Evolutionary conservation across 2,329 filamentous ascomycete species (phyloP).

Genomic region (Cucurbitaria berberidis): DNA sequence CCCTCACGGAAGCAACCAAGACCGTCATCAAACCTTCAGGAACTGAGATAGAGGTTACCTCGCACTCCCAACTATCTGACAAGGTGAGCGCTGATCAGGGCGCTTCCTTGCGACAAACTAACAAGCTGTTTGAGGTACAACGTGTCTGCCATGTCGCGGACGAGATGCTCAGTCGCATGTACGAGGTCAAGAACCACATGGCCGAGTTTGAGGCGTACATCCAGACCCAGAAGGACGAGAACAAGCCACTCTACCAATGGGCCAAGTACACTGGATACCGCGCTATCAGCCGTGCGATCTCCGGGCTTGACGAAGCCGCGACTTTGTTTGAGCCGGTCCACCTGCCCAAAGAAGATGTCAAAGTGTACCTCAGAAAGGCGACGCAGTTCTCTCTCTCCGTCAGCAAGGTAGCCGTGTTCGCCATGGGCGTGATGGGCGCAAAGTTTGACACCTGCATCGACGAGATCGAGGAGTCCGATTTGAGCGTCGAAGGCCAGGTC

Average conservation of each 20-base stretch:
- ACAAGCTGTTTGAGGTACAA: not conserved
- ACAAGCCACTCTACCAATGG: slow-evolving; percentile 24
- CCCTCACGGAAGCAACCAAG: not conserved
- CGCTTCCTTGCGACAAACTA: not conserved
- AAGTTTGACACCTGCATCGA: slow-evolving; percentile 16
- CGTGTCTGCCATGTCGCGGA: not conserved
- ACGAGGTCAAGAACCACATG: slow-evolving; percentile 17
- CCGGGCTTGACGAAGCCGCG: slow-evolving; percentile 7
- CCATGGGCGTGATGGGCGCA: slow-evolving; percentile 16
- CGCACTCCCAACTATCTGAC: not conserved
- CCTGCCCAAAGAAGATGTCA: slow-evolving; percentile 1
- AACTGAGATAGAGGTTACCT: not conserved
- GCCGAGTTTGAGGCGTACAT: slow-evolving; percentile 11
- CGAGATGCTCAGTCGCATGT: slow-evolving; percentile 12
- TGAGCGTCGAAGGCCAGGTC: slow-evolving; percentile 9
- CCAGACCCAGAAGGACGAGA: slow-evolving; percentile 4
- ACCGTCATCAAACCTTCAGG: not conserved
- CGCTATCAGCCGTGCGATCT: slow-evolving; percentile 2
- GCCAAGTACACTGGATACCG: slow-evolving; percentile 14
- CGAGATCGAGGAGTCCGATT: slow-evolving; percentile 11
- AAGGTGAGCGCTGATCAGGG: not conserved
- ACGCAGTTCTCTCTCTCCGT: slow-evolving; percentile 6
- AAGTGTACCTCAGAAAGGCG: slow-evolving; percentile 8
- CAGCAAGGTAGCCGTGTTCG: slow-evolving; percentile 18
- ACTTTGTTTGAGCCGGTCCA: slow-evolving; percentile 1